phyloP scores from a whole-genome alignment of 2,329 filamentous ascomycete genomes.

The Orbilia javanica region DNA sequence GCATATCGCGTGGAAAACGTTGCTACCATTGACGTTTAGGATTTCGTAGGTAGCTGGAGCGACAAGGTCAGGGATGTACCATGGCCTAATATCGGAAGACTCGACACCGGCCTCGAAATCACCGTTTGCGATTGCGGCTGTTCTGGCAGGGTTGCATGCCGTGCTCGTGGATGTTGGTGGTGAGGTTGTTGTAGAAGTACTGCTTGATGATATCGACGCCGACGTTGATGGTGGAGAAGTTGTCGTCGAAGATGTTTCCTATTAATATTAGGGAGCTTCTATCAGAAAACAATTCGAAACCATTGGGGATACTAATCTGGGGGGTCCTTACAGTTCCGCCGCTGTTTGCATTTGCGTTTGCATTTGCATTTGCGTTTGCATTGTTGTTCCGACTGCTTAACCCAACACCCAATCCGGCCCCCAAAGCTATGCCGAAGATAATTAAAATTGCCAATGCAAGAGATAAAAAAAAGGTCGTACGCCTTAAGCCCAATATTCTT shows the following conservation, averaged over 20 bases:
- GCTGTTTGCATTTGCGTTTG: neutral
- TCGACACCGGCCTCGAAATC: constrained; percentile 24
- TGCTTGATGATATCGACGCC: neutral
- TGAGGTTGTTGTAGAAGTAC: neutral
- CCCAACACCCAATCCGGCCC: constrained; percentile 37
- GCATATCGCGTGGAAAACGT: constrained; percentile 34
- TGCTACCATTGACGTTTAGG: constrained; percentile 19
- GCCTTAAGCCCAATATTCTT: constrained; percentile 31
- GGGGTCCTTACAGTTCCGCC: constrained; percentile 21
- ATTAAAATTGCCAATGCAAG: constrained; percentile 32
- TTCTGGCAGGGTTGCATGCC: constrained; percentile 8
- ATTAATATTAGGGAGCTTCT: neutral
- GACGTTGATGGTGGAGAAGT: neutral
- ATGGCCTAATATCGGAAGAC: constrained; percentile 27
- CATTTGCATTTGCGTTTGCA: neutral
- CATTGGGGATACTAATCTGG: no score
- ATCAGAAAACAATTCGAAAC: neutral
- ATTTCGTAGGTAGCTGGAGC: constrained; percentile 39
- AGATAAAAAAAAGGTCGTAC: constrained; percentile 34
- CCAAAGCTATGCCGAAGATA: constrained; percentile 40
- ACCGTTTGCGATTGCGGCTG: constrained; percentile 28
- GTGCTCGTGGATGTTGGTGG: constrained; percentile 10
- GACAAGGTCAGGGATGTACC: constrained; percentile 40
- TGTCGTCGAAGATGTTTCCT: constrained; percentile 12
- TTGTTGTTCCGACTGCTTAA: neutral